phyloP scores from a whole-genome alignment of 2,329 filamentous ascomycete species.

The Monilinia polystroma region DNA sequence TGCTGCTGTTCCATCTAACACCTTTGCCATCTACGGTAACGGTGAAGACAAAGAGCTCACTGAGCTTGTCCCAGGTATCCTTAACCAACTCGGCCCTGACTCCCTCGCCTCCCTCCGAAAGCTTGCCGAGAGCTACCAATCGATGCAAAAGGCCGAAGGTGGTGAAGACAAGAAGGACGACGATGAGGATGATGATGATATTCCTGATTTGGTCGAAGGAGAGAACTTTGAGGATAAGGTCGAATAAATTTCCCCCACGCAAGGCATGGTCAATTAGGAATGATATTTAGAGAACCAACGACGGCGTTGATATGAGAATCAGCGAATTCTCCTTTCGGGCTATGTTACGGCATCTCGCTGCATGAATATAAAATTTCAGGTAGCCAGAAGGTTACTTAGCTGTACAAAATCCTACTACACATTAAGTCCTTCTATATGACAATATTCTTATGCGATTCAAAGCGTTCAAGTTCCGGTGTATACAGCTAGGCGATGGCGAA shows the following conservation, averaged over 20 bases:
- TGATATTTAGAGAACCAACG: slow-evolving; percentile 26
- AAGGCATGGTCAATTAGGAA: slow-evolving; percentile 15
- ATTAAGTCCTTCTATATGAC: slow-evolving; percentile 24
- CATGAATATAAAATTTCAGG: slow-evolving; percentile 33
- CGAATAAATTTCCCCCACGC: slow-evolving; percentile 36
- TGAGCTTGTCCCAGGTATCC: slow-evolving; percentile 97
- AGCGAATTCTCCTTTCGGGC: slow-evolving; percentile 26
- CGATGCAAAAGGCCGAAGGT: slow-evolving; percentile 90
- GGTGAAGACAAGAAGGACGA: slow-evolving; percentile 69
- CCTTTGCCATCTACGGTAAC: slow-evolving; percentile 98
- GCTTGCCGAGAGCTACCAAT: slow-evolving; percentile 99
- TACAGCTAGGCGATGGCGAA: neutral
- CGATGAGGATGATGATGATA: slow-evolving; percentile 81
- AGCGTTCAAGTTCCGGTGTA: neutral
- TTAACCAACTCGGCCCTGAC: slow-evolving; percentile 99
- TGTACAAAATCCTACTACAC: slow-evolving; percentile 40
- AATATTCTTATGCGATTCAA: slow-evolving; percentile 1
- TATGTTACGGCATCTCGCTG: slow-evolving; percentile 30
- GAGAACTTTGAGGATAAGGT: slow-evolving; percentile 97
- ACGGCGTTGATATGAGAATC: slow-evolving; percentile 29
- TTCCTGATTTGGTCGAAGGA: slow-evolving; percentile 93
- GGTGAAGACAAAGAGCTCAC: slow-evolving; percentile 99
- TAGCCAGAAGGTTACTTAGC: slow-evolving; percentile 38
- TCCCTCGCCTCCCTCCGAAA: slow-evolving; percentile 96
- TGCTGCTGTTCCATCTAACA: slow-evolving; percentile 95